Evolutionary conservation across 2,329 filamentous ascomycete genomes (phyloP).

Genomic region (Venturia oleaginea): DNA sequence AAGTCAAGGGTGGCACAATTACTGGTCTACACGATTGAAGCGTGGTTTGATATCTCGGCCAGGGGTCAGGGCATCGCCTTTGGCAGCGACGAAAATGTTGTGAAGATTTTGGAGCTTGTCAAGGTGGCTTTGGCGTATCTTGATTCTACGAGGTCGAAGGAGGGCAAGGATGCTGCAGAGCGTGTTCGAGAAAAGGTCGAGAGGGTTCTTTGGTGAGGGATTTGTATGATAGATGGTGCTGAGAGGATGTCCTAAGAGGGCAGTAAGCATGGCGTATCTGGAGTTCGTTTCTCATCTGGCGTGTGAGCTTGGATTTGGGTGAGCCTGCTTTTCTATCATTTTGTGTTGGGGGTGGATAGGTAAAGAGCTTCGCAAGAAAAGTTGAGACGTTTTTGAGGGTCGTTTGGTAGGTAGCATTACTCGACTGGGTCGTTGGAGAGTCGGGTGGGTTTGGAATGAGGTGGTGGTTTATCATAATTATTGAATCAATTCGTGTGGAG

Average conservation of each 20-base stretch:
- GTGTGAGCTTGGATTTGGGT: not conserved
- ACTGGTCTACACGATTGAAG: slow-evolving; percentile 50
- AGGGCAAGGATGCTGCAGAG: slow-evolving; percentile 3
- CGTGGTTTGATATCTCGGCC: slow-evolving; percentile 51
- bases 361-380: not conserved
- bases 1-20: slow-evolving; percentile 50
- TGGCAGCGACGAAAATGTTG: slow-evolving; percentile 50
- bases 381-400: not conserved
- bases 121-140: slow-evolving; percentile 26
- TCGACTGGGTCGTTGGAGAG: not conserved
- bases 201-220: slow-evolving; percentile 3
- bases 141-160: not conserved
- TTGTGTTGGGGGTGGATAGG: not conserved
- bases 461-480: not conserved
- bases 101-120: slow-evolving; percentile 29
- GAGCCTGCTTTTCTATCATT: not conserved
- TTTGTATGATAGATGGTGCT: not conserved
- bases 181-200: slow-evolving; percentile 5
- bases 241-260: not conserved
- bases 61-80: slow-evolving; percentile 47
- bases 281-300: too few species aligned
- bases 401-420: not conserved
- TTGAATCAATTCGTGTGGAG: not conserved
- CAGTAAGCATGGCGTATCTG: not conserved
- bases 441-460: not conserved